These are phyloP conservation scores for Trypethelium eluteriae DNA, from an alignment of 495 filamentous ascomycete genomes.

Conservation along the genomic window DNA sequence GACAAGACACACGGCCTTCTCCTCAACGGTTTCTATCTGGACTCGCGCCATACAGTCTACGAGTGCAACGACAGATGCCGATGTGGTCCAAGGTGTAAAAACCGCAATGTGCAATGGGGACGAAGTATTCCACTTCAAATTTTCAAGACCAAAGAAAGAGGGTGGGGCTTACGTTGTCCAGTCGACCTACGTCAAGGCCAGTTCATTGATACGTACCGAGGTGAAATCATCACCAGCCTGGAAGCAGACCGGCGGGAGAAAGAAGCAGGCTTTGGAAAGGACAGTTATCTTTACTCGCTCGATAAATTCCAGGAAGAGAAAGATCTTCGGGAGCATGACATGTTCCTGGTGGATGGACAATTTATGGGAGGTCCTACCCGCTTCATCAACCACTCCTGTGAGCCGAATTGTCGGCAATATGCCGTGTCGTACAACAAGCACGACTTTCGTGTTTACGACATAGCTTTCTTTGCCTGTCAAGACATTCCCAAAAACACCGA, in stretches of 20 bases:
- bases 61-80: slow-evolving; percentile 73
- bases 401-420: slow-evolving; percentile 71
- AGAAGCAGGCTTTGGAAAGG: slow-evolving; percentile 42
- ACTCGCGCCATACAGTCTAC: slow-evolving; percentile 58
- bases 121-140: slow-evolving; percentile 68
- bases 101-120: slow-evolving; percentile 72
- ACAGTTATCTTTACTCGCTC: slow-evolving; percentile 73
- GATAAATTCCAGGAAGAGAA: slow-evolving; percentile 63
- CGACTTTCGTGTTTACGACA: slow-evolving; percentile 69
- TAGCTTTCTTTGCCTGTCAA: slow-evolving; percentile 73
- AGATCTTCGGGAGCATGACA: slow-evolving; percentile 23
- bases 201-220: slow-evolving; percentile 83
- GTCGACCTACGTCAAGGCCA: slow-evolving; percentile 65
- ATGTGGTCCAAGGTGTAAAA: slow-evolving; percentile 63
- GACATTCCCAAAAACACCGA: slow-evolving; percentile 65
- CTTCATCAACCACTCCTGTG: slow-evolving; percentile 63
- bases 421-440: slow-evolving; percentile 71
- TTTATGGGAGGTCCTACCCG: slow-evolving; percentile 50
- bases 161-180: slow-evolving; percentile 72
- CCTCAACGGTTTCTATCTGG: slow-evolving; percentile 39
- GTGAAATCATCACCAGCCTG: slow-evolving; percentile 70
- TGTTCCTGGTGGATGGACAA: slow-evolving; percentile 54
- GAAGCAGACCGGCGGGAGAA: slow-evolving; percentile 61
- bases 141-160: slow-evolving; percentile 68
- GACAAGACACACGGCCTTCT: slow-evolving; percentile 21